These are phyloP conservation scores for Irpex lacteus DNA, from an alignment of 1,284 basidiomycete genomes.

Conservation along the genomic window DNA sequence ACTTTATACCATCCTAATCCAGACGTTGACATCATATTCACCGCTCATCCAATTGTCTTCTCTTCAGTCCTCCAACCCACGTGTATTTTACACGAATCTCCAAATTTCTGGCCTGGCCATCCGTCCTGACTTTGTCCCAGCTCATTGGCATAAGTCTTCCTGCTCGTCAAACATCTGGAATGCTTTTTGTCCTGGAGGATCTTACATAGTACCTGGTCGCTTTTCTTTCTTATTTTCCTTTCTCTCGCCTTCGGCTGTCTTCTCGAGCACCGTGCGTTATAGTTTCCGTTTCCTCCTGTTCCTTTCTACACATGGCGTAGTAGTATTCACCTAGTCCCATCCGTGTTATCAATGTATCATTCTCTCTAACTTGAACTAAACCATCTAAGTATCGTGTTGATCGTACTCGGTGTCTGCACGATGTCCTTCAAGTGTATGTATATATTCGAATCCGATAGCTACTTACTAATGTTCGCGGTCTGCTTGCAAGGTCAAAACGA, in stretches of 20 bases:
- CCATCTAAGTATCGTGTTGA: background rate
- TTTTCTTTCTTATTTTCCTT: background rate
- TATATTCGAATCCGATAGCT: too few species aligned
- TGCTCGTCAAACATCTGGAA: background rate
- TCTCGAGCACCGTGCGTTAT: background rate
- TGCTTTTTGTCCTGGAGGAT: background rate
- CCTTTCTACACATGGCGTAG: background rate
- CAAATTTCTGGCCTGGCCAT: background rate
- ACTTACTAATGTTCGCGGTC: too few species aligned
- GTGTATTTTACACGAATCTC: background rate
- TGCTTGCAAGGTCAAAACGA: too few species aligned
- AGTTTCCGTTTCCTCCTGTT: background rate
- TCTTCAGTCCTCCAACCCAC: background rate
- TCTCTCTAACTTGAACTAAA: background rate
- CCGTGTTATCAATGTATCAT: background rate
- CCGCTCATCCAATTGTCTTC: background rate
- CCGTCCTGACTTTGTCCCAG: background rate
- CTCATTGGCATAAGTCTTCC: background rate
- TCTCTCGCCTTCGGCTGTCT: background rate
- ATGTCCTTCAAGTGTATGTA: too few species aligned
- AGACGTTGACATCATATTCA: background rate
- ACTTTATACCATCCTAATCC: slow-evolving; percentile 3
- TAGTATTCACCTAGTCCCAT: background rate
- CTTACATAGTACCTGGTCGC: background rate
- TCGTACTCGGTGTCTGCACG: background rate